phyloP scores from a whole-genome alignment of 169 alveolate species.

The Plasmodium gaboni region DNA sequence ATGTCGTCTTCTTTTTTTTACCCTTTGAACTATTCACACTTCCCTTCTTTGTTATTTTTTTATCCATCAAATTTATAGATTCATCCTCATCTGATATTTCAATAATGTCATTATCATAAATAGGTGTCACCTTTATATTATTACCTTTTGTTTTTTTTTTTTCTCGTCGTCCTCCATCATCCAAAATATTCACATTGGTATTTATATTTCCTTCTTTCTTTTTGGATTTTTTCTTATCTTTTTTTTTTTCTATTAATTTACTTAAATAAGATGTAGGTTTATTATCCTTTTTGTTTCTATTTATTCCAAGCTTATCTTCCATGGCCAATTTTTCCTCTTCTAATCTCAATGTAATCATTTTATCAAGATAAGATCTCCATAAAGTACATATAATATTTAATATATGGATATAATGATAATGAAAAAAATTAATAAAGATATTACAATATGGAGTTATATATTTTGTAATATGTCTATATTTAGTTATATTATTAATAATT shows the following conservation, averaged over 20 bases:
- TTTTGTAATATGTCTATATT: constrained; percentile 65
- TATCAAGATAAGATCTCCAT: constrained; percentile 75
- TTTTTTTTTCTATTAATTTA: constrained; percentile 38
- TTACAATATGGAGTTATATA: constrained; percentile 73
- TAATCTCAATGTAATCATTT: constrained; percentile 53
- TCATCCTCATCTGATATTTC: constrained; percentile 69
- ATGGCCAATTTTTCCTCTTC: constrained; percentile 33
- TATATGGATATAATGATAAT: constrained; percentile 71
- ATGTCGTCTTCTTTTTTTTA: background rate
- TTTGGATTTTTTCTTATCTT: constrained; percentile 31
- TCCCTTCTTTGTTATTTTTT: constrained; percentile 13
- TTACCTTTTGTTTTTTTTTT: background rate
- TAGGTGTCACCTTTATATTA: background rate
- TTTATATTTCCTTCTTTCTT: background rate
- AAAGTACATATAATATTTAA: constrained; percentile 74
- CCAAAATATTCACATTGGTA: background rate
- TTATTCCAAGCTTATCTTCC: too few relatives aligned
- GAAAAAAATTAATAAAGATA: constrained; percentile 60
- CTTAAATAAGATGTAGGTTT: constrained; percentile 30
- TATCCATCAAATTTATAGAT: background rate
- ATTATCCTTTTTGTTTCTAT: constrained; percentile 7
- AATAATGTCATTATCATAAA: constrained; percentile 23
- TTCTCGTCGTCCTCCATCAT: constrained; percentile 3
- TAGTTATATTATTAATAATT: constrained; percentile 73
- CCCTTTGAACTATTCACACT: constrained; percentile 12